Evolutionary conservation across 2,329 filamentous ascomycete species (phyloP), one percentile per base, ranked within the genome.

Genomic region (Fusarium subglutinans): DNA sequence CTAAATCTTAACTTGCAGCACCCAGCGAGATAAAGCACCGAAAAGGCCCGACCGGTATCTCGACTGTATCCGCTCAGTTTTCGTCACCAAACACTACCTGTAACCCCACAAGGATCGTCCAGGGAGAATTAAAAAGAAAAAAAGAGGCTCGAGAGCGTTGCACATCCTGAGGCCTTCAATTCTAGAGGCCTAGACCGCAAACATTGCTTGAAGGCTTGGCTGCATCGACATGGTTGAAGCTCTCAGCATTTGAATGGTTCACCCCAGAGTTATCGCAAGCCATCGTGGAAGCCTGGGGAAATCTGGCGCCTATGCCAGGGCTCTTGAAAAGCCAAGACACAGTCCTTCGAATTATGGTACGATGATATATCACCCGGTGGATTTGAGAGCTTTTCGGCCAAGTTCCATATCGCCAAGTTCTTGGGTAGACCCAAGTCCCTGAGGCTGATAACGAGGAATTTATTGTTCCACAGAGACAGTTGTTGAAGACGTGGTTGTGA

Each of bases 231-330:
- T 51, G 58, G 35, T 35, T 63, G 58, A 68, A 64, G 55, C 22
- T 72, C 63, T 41, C 22, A 37, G 8, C 2, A 17, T 24, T 28
- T 55, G 35, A 41, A 55, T 62, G 55, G 57, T 50, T 72, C 68
- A 72, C 72, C 68, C 71, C 72, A 69, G 72, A 60, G 47, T 74
- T 56, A 13, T 67, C 71, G 67, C 58, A 73, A 73, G 33, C 57
- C 26, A 41, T n/a, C 33, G 43, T 51, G 35, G 54, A 69, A 59
- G 72, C 59, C 65, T 69, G 72, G 72, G 56, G 72, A 72, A 72
- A 72, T 68, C 71, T 69, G 45, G 10, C 41, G 63, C 67, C 63
- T 71, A 67, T 68, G 54, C 47, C 45, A 61, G 55, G 71, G 58
- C 63, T 53, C 53, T 38, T 33, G 17, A 30, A 44, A 14, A 70